phyloP scores from a whole-genome alignment of 805 yeast genomes.

The Kodamaea kakaduensis region DNA sequence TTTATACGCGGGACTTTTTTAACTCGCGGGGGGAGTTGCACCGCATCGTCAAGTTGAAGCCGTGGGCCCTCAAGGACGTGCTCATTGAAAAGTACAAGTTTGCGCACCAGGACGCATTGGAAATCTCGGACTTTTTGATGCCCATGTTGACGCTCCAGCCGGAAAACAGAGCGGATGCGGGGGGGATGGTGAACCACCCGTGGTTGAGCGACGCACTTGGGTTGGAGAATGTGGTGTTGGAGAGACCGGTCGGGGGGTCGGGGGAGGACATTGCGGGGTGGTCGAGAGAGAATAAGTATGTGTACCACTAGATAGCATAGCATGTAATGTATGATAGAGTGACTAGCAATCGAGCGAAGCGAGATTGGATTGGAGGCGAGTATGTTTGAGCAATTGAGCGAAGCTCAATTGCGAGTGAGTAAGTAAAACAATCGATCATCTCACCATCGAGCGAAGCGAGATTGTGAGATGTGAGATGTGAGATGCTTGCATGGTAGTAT shows the following conservation, averaged over 20 bases:
- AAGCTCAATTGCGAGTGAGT: too few species aligned
- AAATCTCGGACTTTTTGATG: conserved; percentile 67
- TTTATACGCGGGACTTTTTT: conserved; percentile 59
- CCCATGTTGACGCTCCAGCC: conserved; percentile 88
- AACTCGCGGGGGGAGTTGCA: conserved; percentile 67
- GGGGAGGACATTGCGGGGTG: conserved; percentile 93
- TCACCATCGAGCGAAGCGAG: too few species aligned
- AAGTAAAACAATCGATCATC: too few species aligned
- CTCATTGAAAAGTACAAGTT: conserved; percentile 82
- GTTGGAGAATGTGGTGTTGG: conserved; percentile 63
- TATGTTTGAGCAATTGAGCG: too few species aligned
- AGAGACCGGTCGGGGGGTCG: conserved; percentile 70
- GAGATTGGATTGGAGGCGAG: too few species aligned
- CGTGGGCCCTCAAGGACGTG: conserved; percentile 84
- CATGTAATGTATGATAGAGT: too few species aligned
- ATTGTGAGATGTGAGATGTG: too few species aligned
- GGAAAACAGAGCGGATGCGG: conserved; percentile 85
- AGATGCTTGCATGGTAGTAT: too few species aligned
- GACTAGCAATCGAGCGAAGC: too few species aligned
- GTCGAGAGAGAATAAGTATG: conserved; percentile 50
- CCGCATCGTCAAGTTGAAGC: conserved; percentile 76
- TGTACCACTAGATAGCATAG: conserved; percentile 5
- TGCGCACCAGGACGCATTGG: conserved; percentile 61
- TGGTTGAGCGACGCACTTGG: conserved; percentile 81
- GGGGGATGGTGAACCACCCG: conserved; percentile 85